Conservation (phyloP, 768 basidiomycete species). For the Peribolospora kevripleyi region DNA sequence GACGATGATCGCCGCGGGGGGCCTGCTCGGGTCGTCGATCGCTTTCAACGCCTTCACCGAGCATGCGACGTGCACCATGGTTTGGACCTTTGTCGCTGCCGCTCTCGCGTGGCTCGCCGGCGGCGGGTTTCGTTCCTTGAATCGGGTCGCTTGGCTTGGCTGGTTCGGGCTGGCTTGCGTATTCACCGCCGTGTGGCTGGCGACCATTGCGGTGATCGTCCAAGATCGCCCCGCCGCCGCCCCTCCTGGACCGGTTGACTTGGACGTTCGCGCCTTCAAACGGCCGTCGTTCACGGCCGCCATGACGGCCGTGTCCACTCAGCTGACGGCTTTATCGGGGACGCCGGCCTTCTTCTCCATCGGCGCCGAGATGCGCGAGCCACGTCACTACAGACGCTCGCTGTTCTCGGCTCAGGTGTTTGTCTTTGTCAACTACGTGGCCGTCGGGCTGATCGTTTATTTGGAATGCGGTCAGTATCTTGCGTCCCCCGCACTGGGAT, state of each 20-base stretch:
- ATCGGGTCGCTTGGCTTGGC: not conserved
- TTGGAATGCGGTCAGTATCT: slow-evolving; percentile 13
- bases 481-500: slow-evolving; percentile 16
- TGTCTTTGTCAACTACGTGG: slow-evolving; percentile 11
- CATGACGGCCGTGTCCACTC: slow-evolving; percentile 17
- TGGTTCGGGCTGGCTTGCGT: not conserved
- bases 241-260: slow-evolving; percentile 12
- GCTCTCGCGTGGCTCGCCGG: no score
- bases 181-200: slow-evolving; percentile 7
- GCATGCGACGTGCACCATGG: no score
- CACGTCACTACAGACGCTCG: slow-evolving; percentile 16
- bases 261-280: slow-evolving; percentile 10
- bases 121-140: not conserved
- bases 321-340: not conserved
- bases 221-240: slow-evolving; percentile 13
- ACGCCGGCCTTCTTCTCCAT: slow-evolving; percentile 10
- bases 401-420: slow-evolving; percentile 14
- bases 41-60: not conserved
- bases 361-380: slow-evolving; percentile 20
- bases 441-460: slow-evolving; percentile 17
- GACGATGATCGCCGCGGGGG: not conserved
- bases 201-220: slow-evolving; percentile 13
- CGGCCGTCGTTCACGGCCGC: slow-evolving; percentile 12
- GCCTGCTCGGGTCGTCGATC: not conserved
- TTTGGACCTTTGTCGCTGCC: not conserved